These are phyloP conservation scores for Saccharomycopsis guyanensis DNA, from an alignment of 805 yeast species.

Conservation along the genomic window DNA sequence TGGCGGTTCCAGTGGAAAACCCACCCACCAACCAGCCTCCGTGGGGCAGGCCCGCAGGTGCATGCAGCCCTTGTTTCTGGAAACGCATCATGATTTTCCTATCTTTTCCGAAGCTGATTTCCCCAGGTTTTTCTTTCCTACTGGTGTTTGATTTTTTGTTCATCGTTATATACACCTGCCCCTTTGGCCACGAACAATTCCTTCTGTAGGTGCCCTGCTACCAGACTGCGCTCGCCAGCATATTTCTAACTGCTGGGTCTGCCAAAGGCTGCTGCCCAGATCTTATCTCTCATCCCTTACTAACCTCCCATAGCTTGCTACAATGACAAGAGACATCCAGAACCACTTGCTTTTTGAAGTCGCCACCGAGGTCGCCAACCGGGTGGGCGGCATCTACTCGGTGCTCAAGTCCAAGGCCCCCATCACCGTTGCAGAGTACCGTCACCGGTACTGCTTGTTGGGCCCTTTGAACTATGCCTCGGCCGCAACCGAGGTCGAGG, in stretches of 20 bases:
- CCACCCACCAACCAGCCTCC: not conserved
- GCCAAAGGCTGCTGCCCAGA: too few species aligned
- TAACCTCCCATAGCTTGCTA: too few species aligned
- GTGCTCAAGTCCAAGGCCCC: slow-evolving; percentile 96
- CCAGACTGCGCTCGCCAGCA: too few species aligned
- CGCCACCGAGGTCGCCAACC: slow-evolving; percentile 95
- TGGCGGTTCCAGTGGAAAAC: too few species aligned
- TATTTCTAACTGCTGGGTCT: too few species aligned
- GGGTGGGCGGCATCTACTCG: slow-evolving; percentile 97
- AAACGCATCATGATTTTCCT: not conserved
- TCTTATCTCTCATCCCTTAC: too few species aligned
- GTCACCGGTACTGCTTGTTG: slow-evolving; percentile 74
- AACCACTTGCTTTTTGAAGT: slow-evolving; percentile 86
- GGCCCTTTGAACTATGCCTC: slow-evolving; percentile 78
- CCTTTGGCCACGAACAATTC: too few species aligned
- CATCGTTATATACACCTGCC: too few species aligned
- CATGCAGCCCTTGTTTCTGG: not conserved
- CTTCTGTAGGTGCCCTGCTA: too few species aligned
- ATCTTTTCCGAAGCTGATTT: not conserved
- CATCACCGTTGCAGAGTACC: slow-evolving; percentile 88
- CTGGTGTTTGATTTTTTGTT: too few species aligned
- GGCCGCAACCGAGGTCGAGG: slow-evolving; percentile 79
- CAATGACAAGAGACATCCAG: slow-evolving; percentile 76
- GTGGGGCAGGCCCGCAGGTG: not conserved
- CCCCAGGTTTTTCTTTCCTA: not conserved